Evolutionary conservation across 495 filamentous ascomycete species (phyloP).

Genomic region (Podospora pseudopauciseta): DNA sequence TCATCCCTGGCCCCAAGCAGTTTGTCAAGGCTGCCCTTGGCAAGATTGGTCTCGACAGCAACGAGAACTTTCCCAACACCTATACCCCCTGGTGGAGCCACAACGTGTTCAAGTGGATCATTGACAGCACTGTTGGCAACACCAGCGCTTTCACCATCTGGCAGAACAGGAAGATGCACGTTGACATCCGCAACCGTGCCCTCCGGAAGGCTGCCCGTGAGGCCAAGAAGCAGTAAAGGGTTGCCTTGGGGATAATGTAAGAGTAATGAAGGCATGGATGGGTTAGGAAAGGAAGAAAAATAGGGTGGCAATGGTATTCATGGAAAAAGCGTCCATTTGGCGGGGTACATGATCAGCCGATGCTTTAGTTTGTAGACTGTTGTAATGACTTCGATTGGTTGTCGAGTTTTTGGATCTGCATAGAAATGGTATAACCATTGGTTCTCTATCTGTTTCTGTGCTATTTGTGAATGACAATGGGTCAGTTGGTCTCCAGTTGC

Average conservation of each 20-base stretch:
- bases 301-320: neutral
- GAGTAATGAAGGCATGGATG: neutral
- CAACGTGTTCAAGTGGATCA: slow-evolving; percentile 78
- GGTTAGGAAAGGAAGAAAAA: neutral
- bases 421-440: neutral
- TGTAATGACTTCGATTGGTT: neutral
- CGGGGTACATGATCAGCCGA: neutral
- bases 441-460: neutral
- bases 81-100: slow-evolving; percentile 94
- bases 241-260: neutral
- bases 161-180: slow-evolving; percentile 77
- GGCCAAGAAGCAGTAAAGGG: slow-evolving; percentile 54
- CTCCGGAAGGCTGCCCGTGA: slow-evolving; percentile 86
- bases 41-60: slow-evolving; percentile 77
- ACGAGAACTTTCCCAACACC: slow-evolving; percentile 69
- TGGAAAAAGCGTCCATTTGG: neutral
- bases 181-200: slow-evolving; percentile 80
- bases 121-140: slow-evolving; percentile 67
- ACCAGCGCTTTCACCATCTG: slow-evolving; percentile 59
- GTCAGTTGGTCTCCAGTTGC: no score
- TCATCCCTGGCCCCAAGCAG: slow-evolving; percentile 74
- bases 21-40: slow-evolving; percentile 77
- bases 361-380: neutral
- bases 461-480: neutral
- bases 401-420: neutral